A percentile compares a stretch with the other conserved stretches of the same genome.
phyloP scores from a whole-genome alignment of 129 eudicot species.

The Centrapalus pauciflorus region DNA sequence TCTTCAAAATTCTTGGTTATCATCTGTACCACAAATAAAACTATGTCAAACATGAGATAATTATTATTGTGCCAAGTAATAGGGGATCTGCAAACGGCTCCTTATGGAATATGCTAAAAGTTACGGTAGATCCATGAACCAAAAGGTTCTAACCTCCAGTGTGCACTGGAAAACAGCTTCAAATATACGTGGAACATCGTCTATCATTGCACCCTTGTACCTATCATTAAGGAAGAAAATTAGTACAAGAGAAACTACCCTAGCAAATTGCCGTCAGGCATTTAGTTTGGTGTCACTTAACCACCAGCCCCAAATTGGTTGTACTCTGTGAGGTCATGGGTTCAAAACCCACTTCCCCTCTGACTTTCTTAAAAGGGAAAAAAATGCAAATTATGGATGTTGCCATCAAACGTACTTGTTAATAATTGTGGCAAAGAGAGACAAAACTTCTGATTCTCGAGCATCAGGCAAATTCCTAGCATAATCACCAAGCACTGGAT shows the following conservation, averaged over 20 bases:
- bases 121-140: neutral
- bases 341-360: neutral
- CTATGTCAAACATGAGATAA: constrained; percentile 4
- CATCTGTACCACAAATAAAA: constrained; percentile 51
- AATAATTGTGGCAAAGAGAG: constrained; percentile 93
- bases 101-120: neutral
- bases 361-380: no score
- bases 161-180: constrained; percentile 97
- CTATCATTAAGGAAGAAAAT: constrained; percentile 28
- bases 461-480: constrained; percentile 97
- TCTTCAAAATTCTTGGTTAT: constrained; percentile 97
- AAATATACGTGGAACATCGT: constrained; percentile 93
- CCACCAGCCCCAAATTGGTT: neutral
- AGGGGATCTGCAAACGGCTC: neutral
- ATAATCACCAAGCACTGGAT: constrained; percentile 95
- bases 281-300: neutral
- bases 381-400: neutral
- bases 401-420: constrained; percentile 57
- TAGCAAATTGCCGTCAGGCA: neutral
- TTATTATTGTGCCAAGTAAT: neutral
- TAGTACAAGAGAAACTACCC: neutral
- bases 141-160: constrained; percentile 57
- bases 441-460: constrained; percentile 93
- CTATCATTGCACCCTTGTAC: constrained; percentile 90
- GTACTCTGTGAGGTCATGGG: no score